Base-by-base conservation (phyloP, 495 filamentous ascomycete species). In the Trichoderma virens region DNA sequence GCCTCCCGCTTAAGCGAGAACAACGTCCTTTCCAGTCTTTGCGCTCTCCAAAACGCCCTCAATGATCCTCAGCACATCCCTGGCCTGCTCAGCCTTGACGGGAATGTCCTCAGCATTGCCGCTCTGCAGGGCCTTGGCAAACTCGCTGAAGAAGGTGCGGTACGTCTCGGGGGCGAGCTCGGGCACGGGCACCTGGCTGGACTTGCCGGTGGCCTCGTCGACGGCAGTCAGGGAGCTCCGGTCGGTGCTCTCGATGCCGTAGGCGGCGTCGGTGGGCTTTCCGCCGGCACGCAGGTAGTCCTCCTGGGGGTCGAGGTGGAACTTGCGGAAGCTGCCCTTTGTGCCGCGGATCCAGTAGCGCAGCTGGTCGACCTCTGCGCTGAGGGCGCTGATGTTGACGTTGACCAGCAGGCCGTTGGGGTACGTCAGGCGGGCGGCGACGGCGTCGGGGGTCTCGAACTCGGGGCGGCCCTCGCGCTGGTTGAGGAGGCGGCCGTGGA, bases 301-400 rank as follows among this genome's bases (percentile, higher is more conserved):
- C 74, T 96, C 92, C 75, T 96, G 92, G 34, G 85, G 76, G 75
- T 96, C 92, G 0, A 94, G 74, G 65, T 89, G 84, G 70, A 75
- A 85, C 80, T 95, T 96, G 76, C 85, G 88, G 72, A 86, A 96
- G 68, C 87, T 91, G 1, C 88, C 92, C 72, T 90, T 86, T 5
- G 86, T 85, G 18, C 92, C 92, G 25, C 92, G 78, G 8, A 96
- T 84, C 86, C 90, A 91, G 78, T 87, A 96, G 63, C 90, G 75
- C 67, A 90, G 72, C 74, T 96, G 91, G 67, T 83, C 79, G 34
- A 74, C 78, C 76, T 93, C 89, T 14, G 84, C 82, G 65, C 86
- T 89, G 23, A 89, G 78, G n/a, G 90, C 85, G 23, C 79, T 84
- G 28, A 86, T 87, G 71, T 90, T 89, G 63, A 85, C 86, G 34